These are phyloP conservation scores for Sporothrix curviconia DNA, from an alignment of 2,329 filamentous ascomycete species.

Conservation along the genomic window DNA sequence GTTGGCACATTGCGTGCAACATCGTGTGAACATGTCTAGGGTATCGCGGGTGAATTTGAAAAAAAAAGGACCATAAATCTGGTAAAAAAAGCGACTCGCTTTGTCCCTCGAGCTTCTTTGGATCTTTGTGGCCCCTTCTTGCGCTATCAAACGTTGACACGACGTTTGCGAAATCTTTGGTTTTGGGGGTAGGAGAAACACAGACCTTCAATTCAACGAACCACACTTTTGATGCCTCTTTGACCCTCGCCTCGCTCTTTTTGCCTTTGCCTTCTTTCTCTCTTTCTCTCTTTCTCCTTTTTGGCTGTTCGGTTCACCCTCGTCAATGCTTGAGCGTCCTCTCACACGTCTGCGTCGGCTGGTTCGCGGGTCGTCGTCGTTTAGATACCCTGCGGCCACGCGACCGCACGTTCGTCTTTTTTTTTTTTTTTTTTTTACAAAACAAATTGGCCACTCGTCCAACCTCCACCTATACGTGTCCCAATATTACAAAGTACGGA, in stretches of 20 bases:
- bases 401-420: conserved; percentile 11
- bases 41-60: no score
- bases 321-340: not conserved
- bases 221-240: conserved; percentile 1
- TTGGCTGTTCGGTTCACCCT: not conserved
- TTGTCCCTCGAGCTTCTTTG: not conserved
- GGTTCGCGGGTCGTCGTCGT: not conserved
- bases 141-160: not conserved
- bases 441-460: no score
- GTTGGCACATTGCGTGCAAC: no score
- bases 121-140: not conserved
- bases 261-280: not conserved
- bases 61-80: not conserved
- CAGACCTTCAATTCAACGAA: not conserved
- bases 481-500: no score
- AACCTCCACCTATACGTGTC: no score
- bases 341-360: not conserved
- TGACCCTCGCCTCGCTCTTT: not conserved
- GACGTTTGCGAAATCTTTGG: not conserved
- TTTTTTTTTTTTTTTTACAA: no score
- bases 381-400: conserved; percentile 12
- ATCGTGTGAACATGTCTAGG: no score
- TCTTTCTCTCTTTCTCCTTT: not conserved
- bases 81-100: not conserved
- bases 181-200: not conserved